Conservation (phyloP, 176 grass and related monocot genomes). For the Carex littledalei region DNA sequence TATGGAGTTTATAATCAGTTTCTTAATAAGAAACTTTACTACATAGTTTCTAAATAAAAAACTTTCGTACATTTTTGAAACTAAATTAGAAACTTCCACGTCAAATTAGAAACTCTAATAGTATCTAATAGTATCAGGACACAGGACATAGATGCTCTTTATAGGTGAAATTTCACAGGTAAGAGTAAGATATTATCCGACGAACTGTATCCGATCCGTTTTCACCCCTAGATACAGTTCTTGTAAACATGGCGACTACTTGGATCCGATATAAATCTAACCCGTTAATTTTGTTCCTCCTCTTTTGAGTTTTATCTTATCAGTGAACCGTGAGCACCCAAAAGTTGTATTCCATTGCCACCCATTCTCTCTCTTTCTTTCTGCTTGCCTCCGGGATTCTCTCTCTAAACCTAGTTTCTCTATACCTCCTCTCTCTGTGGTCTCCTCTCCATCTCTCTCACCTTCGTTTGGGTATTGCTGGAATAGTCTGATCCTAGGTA, state of each 20-base stretch:
- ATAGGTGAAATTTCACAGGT: too few relatives aligned
- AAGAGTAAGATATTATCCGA: too few relatives aligned
- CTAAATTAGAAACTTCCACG: too few relatives aligned
- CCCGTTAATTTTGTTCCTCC: background rate
- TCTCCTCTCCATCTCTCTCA: background rate
- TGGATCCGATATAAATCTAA: background rate
- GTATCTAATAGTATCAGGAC: too few relatives aligned
- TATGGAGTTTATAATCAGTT: too few relatives aligned
- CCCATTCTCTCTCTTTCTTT: slow-evolving; percentile 24
- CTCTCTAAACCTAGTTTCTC: slow-evolving; percentile 16
- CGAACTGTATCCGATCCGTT: too few relatives aligned
- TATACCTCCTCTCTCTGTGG: background rate
- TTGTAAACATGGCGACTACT: background rate
- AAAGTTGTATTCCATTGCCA: slow-evolving; percentile 13
- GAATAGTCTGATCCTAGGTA: background rate
- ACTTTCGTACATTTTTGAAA: too few relatives aligned
- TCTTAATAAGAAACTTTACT: too few relatives aligned
- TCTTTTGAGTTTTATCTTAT: background rate
- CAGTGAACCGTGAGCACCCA: slow-evolving; percentile 1
- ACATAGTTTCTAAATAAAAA: too few relatives aligned
- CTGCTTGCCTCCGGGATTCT: slow-evolving; percentile 2
- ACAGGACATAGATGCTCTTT: too few relatives aligned
- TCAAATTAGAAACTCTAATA: too few relatives aligned
- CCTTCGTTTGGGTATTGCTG: slow-evolving; percentile 3
- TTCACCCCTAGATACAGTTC: too few relatives aligned